phyloP scores from a whole-genome alignment of 169 alveolate genomes.

The Cyclospora cayetanensis region DNA sequence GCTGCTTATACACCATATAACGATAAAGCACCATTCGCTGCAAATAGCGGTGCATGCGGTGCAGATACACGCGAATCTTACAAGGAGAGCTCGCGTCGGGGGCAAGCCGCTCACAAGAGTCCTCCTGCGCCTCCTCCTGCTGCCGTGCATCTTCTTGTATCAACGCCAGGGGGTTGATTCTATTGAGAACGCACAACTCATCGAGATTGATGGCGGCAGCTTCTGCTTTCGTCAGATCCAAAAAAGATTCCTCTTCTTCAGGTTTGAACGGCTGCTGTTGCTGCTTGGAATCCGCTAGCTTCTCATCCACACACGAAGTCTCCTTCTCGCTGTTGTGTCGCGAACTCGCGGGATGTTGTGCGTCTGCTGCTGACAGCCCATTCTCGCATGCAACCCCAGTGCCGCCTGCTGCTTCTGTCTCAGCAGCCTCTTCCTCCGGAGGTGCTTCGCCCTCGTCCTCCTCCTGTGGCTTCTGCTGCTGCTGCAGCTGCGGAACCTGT shows the following conservation, averaged over 20 bases:
- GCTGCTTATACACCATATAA: conserved; percentile 24
- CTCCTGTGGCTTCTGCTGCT: neutral
- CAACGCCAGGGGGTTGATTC: neutral
- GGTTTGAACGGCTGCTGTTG: neutral
- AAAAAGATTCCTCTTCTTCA: conserved; percentile 3
- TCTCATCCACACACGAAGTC: neutral
- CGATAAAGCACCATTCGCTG: conserved; percentile 40
- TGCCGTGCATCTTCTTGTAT: neutral
- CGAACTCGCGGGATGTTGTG: neutral
- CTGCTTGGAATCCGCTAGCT: neutral
- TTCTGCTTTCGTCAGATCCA: conserved; percentile 28
- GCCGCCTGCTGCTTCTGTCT: neutral
- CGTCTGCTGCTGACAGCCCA: neutral
- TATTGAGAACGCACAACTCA: neutral
- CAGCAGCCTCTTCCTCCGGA: neutral
- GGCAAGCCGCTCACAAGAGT: neutral
- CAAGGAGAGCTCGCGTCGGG: neutral
- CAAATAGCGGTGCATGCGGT: conserved; percentile 36
- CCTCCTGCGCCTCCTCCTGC: conserved; percentile 6
- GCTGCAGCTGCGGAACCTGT: neutral
- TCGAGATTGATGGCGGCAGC: conserved; percentile 6
- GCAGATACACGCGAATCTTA: conserved; percentile 25
- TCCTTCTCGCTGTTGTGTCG: neutral
- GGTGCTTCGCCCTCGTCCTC: neutral
- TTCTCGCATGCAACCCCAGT: neutral